Conservation (phyloP, 2,329 filamentous ascomycete genomes). For the Talaromyces sp. region DNA sequence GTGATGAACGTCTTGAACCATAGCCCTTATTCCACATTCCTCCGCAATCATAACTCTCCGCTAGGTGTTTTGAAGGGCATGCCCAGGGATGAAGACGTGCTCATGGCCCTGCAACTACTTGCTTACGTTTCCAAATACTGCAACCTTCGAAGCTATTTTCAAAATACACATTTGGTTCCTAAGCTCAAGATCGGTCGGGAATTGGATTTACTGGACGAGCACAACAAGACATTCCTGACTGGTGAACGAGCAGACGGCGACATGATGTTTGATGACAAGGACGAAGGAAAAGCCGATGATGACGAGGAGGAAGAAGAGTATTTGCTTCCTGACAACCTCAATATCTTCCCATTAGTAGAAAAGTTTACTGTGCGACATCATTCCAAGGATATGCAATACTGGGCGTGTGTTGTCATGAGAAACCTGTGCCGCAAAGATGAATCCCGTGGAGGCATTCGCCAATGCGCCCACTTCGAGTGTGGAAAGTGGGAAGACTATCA, state of each 20-base stretch:
- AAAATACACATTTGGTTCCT: conserved; percentile 88
- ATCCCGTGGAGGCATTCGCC: conserved; percentile 84
- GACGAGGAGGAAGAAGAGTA: conserved; percentile 82
- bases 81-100: conserved; percentile 93
- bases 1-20: conserved; percentile 54
- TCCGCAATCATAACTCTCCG: conserved; percentile 70
- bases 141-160: conserved; percentile 91
- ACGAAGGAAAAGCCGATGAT: conserved; percentile 30
- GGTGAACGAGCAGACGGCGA: conserved; percentile 24
- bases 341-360: conserved; percentile 96
- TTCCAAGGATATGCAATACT: conserved; percentile 98
- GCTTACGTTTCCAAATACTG: conserved; percentile 99
- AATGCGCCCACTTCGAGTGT: conserved; percentile 97
- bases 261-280: background rate
- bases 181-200: conserved; percentile 86
- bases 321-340: conserved; percentile 87
- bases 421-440: conserved; percentile 98
- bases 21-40: conserved; percentile 72
- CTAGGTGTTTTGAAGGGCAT: conserved; percentile 80
- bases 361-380: conserved; percentile 97
- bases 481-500: conserved; percentile 98
- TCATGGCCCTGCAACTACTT: conserved; percentile 95
- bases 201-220: conserved; percentile 72
- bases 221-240: conserved; percentile 36
- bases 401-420: conserved; percentile 98